Conservation (phyloP, 2,329 filamentous ascomycete genomes). For the Pseudocercospora musae region DNA sequence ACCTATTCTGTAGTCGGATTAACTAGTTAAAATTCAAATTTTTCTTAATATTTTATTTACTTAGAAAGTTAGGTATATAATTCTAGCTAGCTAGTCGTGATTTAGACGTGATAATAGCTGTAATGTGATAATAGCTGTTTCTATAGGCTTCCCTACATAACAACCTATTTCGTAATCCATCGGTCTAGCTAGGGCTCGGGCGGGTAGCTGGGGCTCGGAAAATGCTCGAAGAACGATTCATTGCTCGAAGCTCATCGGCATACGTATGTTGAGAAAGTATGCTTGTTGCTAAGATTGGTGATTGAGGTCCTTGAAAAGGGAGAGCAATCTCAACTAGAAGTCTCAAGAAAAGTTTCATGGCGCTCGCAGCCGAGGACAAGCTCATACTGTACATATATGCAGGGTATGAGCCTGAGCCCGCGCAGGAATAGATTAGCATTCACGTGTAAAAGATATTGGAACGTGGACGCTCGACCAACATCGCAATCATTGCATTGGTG, state of each 20-base stretch:
- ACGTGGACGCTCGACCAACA: neutral
- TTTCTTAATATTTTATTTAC: too few relatives aligned
- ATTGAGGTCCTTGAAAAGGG: neutral
- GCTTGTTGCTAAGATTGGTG: neutral
- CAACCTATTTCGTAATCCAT: too few relatives aligned
- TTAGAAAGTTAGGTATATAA: too few relatives aligned
- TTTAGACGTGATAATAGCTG: too few relatives aligned
- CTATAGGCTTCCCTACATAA: too few relatives aligned
- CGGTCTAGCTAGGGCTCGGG: too few relatives aligned
- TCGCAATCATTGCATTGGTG: neutral
- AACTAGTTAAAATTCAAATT: too few relatives aligned
- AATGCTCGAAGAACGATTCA: too few relatives aligned
- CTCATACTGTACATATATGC: neutral
- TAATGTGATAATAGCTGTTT: too few relatives aligned
- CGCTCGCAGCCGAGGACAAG: neutral
- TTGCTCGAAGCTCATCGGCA: neutral
- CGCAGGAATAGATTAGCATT: neutral
- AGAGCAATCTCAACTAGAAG: neutral
- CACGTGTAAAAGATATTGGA: neutral
- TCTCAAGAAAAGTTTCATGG: neutral
- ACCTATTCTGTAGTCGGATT: too few relatives aligned
- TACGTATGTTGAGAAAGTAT: neutral
- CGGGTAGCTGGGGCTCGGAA: too few relatives aligned
- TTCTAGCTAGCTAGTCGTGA: too few relatives aligned
- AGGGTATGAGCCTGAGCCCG: neutral